These are phyloP conservation scores for Dendrobium catenatum DNA, from an alignment of 106 monocot genomes.

Conservation along the genomic window DNA sequence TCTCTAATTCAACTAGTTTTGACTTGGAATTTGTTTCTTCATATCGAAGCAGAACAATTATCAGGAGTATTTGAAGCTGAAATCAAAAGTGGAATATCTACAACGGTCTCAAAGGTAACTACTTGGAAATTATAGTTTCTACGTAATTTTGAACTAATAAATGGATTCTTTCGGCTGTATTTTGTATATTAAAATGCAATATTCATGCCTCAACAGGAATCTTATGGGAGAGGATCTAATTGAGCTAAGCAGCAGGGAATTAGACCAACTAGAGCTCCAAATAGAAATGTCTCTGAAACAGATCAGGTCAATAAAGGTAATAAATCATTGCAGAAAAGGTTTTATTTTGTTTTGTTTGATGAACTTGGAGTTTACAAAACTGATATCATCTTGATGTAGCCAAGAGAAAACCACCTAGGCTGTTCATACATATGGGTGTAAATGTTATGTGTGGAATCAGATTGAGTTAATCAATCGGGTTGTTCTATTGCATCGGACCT, in stretches of 20 bases:
- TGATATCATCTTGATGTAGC: no score
- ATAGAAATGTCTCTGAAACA: constrained; percentile 55
- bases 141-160: neutral
- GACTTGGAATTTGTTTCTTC: neutral
- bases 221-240: constrained; percentile 68
- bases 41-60: constrained; percentile 33
- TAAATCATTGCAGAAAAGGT: no score
- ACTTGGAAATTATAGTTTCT: neutral
- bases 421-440: no score
- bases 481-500: no score
- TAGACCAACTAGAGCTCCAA: constrained; percentile 68
- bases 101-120: constrained; percentile 55
- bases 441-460: no score
- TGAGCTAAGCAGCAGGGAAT: constrained; percentile 37
- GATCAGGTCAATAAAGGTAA: constrained; percentile 62
- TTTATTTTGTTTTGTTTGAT: no score
- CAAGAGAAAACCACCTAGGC: no score
- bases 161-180: neutral
- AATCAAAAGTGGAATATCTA: constrained; percentile 45
- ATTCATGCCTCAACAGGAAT: constrained; percentile 27
- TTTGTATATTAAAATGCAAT: neutral
- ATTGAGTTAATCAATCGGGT: no score
- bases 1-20: neutral
- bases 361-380: no score
- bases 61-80: constrained; percentile 60